A percentile compares a stretch with the other conserved stretches of the same genome.
Evolutionary conservation across 2,329 filamentous ascomycete genomes (phyloP).

Genomic region (Zelopaecilomyces penicillatus): DNA sequence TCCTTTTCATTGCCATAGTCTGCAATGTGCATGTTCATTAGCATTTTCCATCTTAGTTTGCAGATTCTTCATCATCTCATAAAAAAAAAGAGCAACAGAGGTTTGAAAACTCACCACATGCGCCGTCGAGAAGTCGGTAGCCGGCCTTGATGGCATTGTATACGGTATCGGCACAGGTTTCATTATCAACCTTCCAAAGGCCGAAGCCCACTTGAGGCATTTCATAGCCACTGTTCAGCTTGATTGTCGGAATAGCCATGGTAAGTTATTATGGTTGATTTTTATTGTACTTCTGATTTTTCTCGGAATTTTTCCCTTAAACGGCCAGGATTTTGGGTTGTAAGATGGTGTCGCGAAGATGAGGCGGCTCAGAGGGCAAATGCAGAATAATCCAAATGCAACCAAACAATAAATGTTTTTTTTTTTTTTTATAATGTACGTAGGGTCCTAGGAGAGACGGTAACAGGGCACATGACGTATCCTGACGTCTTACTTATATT

Average conservation of each 20-base stretch:
- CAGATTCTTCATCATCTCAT: too few relatives aligned
- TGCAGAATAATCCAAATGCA: too few relatives aligned
- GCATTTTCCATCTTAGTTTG: neutral
- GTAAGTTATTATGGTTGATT: conserved; percentile 7
- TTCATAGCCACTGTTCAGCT: conserved; percentile 56
- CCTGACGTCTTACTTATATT: too few relatives aligned
- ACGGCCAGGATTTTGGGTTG: too few relatives aligned
- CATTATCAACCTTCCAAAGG: conserved; percentile 76
- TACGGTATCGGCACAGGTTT: conserved; percentile 63
- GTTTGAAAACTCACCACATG: conserved; percentile 37
- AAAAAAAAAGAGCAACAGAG: neutral
- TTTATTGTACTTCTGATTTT: too few relatives aligned
- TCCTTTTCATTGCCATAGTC: conserved; percentile 81
- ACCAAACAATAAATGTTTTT: too few relatives aligned
- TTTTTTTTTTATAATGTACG: too few relatives aligned
- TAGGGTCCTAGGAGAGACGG: too few relatives aligned
- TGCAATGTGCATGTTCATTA: conserved; percentile 21
- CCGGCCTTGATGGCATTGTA: conserved; percentile 65
- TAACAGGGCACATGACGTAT: too few relatives aligned
- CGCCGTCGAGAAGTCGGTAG: conserved; percentile 53
- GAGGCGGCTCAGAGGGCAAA: too few relatives aligned
- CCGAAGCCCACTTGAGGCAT: conserved; percentile 73
- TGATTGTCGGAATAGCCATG: conserved; percentile 40
- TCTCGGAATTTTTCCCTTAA: too few relatives aligned
- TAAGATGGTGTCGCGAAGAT: too few relatives aligned